Percentiles rank a stretch among this genome's conserved stretches.
Evolutionary conservation across 2,329 filamentous ascomycete species (phyloP).

Genomic region (Epichloe typhina): DNA sequence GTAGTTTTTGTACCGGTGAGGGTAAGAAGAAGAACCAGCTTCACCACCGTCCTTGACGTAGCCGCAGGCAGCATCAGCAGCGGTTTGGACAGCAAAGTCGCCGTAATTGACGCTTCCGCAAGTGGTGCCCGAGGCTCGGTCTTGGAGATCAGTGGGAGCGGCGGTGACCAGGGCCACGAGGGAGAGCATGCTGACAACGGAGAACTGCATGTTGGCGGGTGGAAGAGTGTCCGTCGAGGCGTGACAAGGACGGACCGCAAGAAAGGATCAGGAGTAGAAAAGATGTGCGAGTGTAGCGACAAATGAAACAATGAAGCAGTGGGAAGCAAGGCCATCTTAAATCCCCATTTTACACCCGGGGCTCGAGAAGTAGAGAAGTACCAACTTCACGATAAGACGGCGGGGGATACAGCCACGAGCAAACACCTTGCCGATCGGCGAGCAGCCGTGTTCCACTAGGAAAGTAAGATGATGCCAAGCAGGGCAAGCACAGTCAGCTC

Average conservation of each 20-base stretch:
- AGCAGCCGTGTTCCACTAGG: background rate
- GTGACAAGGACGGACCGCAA: background rate
- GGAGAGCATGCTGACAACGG: conserved; percentile 15
- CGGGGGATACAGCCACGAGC: background rate
- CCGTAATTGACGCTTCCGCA: conserved; percentile 20
- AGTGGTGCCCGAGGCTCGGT: conserved; percentile 13
- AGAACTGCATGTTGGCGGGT: conserved; percentile 13
- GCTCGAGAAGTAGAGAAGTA: background rate
- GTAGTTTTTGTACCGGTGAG: conserved; percentile 26
- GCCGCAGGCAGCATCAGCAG: conserved; percentile 15
- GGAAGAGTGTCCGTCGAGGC: background rate
- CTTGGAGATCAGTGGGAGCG: conserved; percentile 12
- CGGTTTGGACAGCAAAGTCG: conserved; percentile 14
- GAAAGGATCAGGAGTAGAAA: background rate
- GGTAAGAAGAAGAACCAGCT: conserved; percentile 21
- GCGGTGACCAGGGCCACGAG: conserved; percentile 16
- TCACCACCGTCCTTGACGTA: conserved; percentile 11
- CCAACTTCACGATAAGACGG: background rate
- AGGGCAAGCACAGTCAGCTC: background rate
- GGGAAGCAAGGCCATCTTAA: background rate
- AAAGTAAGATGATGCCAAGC: background rate
- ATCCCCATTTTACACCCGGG: background rate
- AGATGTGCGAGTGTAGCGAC: too few relatives aligned
- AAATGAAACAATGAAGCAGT: background rate
- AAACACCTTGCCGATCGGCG: background rate